phyloP scores from a whole-genome alignment of 441 rosid species.

The Adansonia rubrostipa region DNA sequence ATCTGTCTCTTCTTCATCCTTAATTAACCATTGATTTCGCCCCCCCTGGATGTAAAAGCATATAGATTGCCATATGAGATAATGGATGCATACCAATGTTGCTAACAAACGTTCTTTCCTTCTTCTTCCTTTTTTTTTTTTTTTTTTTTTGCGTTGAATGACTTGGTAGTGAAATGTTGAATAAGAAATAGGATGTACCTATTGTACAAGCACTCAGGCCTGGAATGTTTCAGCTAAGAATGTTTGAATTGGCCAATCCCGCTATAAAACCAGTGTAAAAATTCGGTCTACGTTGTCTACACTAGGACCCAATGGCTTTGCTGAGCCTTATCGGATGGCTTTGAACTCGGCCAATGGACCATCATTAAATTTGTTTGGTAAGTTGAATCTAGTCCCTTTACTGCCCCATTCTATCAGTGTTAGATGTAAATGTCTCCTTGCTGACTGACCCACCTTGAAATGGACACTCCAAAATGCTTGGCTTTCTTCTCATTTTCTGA shows the following conservation, averaged over 20 bases:
- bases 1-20: not conserved
- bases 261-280: not conserved
- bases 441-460: conserved; percentile 6
- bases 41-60: not conserved
- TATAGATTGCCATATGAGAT: not conserved
- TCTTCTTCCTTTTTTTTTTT: too few species aligned
- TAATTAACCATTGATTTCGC: not conserved
- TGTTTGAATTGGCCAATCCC: not conserved
- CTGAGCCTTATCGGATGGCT: not conserved
- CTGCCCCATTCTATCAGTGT: not conserved
- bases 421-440: not conserved
- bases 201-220: not conserved
- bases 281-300: not conserved
- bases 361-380: not conserved
- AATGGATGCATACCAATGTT: not conserved
- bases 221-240: not conserved
- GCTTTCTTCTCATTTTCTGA: not conserved
- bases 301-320: not conserved
- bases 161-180: not conserved
- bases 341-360: not conserved
- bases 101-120: too few species aligned
- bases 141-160: not conserved
- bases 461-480: not conserved
- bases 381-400: not conserved
- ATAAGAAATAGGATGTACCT: not conserved